Percentiles rank a stretch among this genome's conserved stretches.
These are phyloP conservation scores for Boletus patriciae DNA, from an alignment of 768 basidiomycete genomes.

Conservation along the genomic window DNA sequence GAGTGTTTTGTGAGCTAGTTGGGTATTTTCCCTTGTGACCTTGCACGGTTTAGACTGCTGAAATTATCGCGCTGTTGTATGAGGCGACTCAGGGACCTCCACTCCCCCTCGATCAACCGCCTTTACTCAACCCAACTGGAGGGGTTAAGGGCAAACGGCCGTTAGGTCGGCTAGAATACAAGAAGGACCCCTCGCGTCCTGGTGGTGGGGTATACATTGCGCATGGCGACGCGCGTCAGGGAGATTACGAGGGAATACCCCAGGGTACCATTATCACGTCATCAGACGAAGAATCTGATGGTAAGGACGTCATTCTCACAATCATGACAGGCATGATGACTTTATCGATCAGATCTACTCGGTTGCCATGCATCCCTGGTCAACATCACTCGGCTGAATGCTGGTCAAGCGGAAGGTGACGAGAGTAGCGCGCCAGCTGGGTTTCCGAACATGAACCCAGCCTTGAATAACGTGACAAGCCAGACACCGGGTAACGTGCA, in stretches of 20 bases:
- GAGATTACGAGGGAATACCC: constrained; percentile 54
- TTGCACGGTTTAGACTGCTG: constrained; percentile 61
- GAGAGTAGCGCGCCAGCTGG: constrained; percentile 23
- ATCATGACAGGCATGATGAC: neutral
- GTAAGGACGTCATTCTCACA: constrained; percentile 39
- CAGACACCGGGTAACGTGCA: constrained; percentile 56
- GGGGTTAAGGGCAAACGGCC: constrained; percentile 60
- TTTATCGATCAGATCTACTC: constrained; percentile 14
- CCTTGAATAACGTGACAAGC: constrained; percentile 53
- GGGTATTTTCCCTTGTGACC: neutral
- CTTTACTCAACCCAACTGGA: constrained; percentile 78
- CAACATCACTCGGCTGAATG: constrained; percentile 50
- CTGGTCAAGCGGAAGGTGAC: constrained; percentile 31
- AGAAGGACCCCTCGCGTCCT: constrained; percentile 75
- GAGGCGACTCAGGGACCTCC: constrained; percentile 86
- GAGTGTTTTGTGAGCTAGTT: constrained; percentile 20
- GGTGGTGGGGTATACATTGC: constrained; percentile 89
- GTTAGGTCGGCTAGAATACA: constrained; percentile 60
- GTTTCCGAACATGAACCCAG: constrained; percentile 70
- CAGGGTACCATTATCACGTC: constrained; percentile 54
- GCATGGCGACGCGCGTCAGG: constrained; percentile 43
- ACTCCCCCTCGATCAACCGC: constrained; percentile 53
- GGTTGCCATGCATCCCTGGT: constrained; percentile 44
- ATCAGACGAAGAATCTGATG: constrained; percentile 49
- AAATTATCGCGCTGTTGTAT: constrained; percentile 88